Percentiles rank a stretch among this genome's conserved stretches.
Evolutionary conservation across 1,139 yeast species (phyloP).

Genomic region (Candida sanyaensis): DNA sequence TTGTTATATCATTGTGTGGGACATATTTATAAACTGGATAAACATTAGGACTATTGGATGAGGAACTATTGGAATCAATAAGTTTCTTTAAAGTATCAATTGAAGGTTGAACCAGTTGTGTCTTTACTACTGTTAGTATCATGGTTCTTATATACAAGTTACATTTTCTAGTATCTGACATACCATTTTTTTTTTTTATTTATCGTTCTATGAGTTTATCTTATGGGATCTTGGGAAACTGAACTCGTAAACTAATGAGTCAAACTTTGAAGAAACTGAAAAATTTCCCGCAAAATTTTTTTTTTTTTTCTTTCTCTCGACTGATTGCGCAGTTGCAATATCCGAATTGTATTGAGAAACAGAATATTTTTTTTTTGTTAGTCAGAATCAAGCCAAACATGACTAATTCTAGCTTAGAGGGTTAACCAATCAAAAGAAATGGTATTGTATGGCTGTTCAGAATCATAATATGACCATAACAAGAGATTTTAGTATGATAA

Average conservation of each 20-base stretch:
- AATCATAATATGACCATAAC: too few relatives aligned
- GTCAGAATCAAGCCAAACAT: too few relatives aligned
- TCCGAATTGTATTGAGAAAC: too few relatives aligned
- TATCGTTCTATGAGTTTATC: too few relatives aligned
- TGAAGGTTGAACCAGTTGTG: conserved; percentile 58
- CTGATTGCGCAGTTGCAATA: too few relatives aligned
- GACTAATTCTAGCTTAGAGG: too few relatives aligned
- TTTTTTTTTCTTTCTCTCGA: background rate
- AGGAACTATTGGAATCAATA: conserved; percentile 37
- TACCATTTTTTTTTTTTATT: background rate
- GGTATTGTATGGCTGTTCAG: too few relatives aligned
- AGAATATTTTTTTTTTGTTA: too few relatives aligned
- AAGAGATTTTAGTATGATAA: too few relatives aligned
- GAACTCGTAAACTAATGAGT: background rate
- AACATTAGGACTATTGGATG: conserved; percentile 48
- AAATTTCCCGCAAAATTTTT: background rate
- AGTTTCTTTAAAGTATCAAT: conserved; percentile 49
- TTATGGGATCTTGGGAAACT: too few relatives aligned
- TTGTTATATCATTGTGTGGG: conserved; percentile 77
- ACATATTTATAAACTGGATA: conserved; percentile 80
- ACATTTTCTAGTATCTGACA: background rate
- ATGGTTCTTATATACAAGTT: too few relatives aligned
- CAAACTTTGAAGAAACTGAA: background rate
- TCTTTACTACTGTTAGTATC: background rate
- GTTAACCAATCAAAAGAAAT: too few relatives aligned